Base-by-base conservation (phyloP, 352 stramenopile genomes). In the Phytopythium vexans region DNA sequence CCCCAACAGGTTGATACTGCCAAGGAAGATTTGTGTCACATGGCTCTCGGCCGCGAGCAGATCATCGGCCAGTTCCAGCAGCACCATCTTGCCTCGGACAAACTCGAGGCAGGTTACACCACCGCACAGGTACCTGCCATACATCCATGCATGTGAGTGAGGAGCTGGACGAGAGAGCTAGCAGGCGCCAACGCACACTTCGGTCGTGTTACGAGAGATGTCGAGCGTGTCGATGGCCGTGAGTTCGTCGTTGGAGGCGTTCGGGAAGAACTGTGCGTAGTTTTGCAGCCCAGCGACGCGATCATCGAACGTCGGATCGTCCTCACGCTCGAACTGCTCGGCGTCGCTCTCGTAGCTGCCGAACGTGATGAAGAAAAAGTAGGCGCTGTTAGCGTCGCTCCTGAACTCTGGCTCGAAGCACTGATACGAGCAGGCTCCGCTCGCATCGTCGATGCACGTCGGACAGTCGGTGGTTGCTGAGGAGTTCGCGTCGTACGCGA, bases 181-280 rank as follows among this genome's bases (percentile, higher is more conserved):
- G 46, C n/a, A 42, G 49, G 42, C 6, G 57, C 60, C 21, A 72
- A 27, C 21, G 21, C 21, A 27, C 21, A 27, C 21, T 1, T 27
- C 2, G 21, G 1, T 27, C 21, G 21, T 27, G 21, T 27, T 27
- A 27, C 21, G 21, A 27, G 21, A 27, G 21, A 27, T 27, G 14
- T 51, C 50, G 41, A 68, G 49, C 0, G 52, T 56, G 12, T 54
- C 50, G 8, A 68, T 41, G 6, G 46, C 38, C 33, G 59, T 55
- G 35, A 72, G 51, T 16, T 63, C 45, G 40, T 68, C 56, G 36
- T 72, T 72, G 56, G 47, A 68, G 1, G 50, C 64, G 6, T 41
- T 66, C 2, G 59, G 64, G 54, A 53, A 72, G 14, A 38, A 45
- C 12, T 53, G 49, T 34, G 64, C 66, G 9, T 53, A 60, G 34